phyloP scores from a whole-genome alignment of 2,329 filamentous ascomycete genomes.

The Fonsecaea multimorphosa region DNA sequence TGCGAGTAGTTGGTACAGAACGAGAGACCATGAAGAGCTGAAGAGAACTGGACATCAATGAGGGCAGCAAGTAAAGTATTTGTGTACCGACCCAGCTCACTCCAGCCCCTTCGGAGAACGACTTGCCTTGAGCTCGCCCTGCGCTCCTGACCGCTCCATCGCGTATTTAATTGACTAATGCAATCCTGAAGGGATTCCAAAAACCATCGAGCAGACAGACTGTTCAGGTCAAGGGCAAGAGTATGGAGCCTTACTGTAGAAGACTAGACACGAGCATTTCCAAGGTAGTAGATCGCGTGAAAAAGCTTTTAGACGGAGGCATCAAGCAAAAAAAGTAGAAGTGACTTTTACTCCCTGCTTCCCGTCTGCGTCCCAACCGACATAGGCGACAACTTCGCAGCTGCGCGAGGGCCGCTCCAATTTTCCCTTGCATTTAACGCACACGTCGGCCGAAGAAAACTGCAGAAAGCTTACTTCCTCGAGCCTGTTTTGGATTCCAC shows the following conservation, averaged over 20 bases:
- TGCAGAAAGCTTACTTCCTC: slow-evolving; percentile 1
- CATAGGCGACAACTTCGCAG: neutral
- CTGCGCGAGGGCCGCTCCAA: neutral
- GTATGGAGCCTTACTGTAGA: neutral
- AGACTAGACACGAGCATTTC: neutral
- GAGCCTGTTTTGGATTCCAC: slow-evolving; percentile 4
- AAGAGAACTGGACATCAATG: neutral
- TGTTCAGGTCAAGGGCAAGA: neutral
- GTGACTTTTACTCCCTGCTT: neutral
- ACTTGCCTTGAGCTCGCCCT: neutral
- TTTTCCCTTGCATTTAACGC: neutral
- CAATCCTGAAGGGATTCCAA: neutral
- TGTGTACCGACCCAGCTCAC: neutral
- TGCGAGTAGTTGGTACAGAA: neutral
- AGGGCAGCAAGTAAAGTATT: neutral
- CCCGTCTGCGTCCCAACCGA: neutral
- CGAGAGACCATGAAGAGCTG: slow-evolving; percentile 1
- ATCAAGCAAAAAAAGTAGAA: neutral
- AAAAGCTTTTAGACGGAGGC: neutral
- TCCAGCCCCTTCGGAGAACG: neutral
- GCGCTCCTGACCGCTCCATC: neutral
- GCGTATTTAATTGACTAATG: neutral
- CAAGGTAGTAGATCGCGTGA: neutral
- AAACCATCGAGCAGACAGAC: neutral
- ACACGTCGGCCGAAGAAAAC: neutral